phyloP scores from a whole-genome alignment of 345 rosid species.

The Pistacia vera region DNA sequence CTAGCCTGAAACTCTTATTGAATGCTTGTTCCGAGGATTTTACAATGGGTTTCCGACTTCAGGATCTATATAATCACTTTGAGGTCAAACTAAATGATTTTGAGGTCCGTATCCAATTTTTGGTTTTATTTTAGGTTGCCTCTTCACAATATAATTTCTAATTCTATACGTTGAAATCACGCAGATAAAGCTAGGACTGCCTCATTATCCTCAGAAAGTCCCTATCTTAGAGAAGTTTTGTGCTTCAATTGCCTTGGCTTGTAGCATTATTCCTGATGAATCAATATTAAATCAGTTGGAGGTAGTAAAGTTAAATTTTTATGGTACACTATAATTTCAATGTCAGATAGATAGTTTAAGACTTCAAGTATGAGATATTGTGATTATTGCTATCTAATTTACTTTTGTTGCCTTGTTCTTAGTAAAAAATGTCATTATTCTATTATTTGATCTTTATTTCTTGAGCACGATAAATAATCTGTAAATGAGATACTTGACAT shows the following conservation, averaged over 20 bases:
- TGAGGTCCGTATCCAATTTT: slow-evolving; percentile 49
- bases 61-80: slow-evolving; percentile 60
- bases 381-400: not conserved
- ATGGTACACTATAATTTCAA: slow-evolving; percentile 12
- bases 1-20: slow-evolving; percentile 32
- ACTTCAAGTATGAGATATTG: not conserved
- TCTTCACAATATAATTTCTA: slow-evolving; percentile 15
- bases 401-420: too few relatives aligned
- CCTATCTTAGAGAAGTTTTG: slow-evolving; percentile 60
- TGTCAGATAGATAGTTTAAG: not conserved
- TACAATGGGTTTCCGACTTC: slow-evolving; percentile 36
- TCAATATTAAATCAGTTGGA: slow-evolving; percentile 64
- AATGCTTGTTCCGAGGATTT: slow-evolving; percentile 25
- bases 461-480: not conserved
- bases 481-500: not conserved
- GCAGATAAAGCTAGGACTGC: slow-evolving; percentile 60
- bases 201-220: slow-evolving; percentile 40
- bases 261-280: slow-evolving; percentile 69
- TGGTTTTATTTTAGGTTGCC: slow-evolving; percentile 1
- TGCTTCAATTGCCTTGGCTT: slow-evolving; percentile 44
- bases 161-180: slow-evolving; percentile 25
- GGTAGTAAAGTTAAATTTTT: slow-evolving; percentile 49
- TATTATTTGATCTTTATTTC: not conserved
- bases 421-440: not conserved
- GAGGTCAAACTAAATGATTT: slow-evolving; percentile 54